Evolutionary conservation across 352 stramenopile genomes (phyloP).

Genomic region (Phytophthora lateralis): DNA sequence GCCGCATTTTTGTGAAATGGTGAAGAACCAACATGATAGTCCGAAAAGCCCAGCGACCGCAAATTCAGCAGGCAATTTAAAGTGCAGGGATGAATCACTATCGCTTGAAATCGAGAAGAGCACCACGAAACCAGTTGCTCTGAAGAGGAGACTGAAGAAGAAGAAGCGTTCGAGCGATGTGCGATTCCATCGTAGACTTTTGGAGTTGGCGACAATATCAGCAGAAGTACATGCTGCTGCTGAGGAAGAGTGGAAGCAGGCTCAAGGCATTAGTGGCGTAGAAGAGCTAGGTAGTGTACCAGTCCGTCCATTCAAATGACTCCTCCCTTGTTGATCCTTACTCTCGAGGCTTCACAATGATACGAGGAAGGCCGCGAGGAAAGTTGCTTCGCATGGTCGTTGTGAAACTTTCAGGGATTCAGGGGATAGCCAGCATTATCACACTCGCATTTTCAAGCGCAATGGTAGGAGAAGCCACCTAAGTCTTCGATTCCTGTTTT

Average conservation of each 20-base stretch:
- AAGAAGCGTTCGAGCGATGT: constrained; percentile 14
- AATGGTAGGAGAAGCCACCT: too few species aligned
- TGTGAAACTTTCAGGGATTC: too few species aligned
- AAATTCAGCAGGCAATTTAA: too few species aligned
- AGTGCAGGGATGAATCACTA: not conserved
- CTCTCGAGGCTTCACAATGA: too few species aligned
- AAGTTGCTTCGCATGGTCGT: too few species aligned
- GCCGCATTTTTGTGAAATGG: not conserved
- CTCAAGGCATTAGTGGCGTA: constrained; percentile 8
- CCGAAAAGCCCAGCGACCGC: not conserved
- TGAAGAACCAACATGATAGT: not conserved
- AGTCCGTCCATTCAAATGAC: not conserved
- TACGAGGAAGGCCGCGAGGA: too few species aligned
- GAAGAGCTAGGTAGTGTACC: constrained; percentile 14
- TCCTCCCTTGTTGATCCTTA: not conserved
- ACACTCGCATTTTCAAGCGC: too few species aligned
- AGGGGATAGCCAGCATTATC: too few species aligned
- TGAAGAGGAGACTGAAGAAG: constrained; percentile 21
- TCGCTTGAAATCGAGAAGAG: constrained; percentile 2
- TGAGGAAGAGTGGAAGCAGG: constrained; percentile 21
- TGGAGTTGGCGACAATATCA: constrained; percentile 24
- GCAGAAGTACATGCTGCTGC: constrained; percentile 17
- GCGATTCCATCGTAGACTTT: constrained; percentile 19
- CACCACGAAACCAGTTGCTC: not conserved
- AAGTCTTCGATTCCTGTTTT: too few species aligned